phyloP scores from a whole-genome alignment of 2,329 filamentous ascomycete genomes.

The Neofusicoccum cordaticola region DNA sequence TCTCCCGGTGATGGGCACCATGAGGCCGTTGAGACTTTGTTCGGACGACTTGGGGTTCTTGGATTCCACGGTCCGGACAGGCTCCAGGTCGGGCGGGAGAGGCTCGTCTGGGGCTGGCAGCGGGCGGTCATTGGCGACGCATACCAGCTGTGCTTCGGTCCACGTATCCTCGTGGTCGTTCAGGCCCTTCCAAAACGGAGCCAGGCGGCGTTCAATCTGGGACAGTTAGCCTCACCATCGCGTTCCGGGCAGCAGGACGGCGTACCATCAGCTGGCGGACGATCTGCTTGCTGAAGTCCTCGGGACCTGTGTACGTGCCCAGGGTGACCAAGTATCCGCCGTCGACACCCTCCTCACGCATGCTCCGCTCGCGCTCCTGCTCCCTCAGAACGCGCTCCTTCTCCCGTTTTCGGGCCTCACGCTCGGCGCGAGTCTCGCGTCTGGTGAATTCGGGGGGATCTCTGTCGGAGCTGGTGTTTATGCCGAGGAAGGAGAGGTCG shows the following conservation, averaged over 20 bases:
- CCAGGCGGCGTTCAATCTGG: constrained; percentile 89
- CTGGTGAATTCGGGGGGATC: constrained; percentile 57
- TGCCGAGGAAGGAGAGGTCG: constrained; percentile 59
- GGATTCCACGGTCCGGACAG: neutral
- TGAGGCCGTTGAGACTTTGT: constrained; percentile 67
- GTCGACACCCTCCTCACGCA: constrained; percentile 89
- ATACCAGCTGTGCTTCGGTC: constrained; percentile 94
- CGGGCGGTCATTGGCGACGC: constrained; percentile 77
- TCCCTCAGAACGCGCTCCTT: constrained; percentile 71
- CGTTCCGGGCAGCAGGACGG: neutral
- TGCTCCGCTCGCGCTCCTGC: constrained; percentile 85
- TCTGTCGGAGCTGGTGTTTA: constrained; percentile 50
- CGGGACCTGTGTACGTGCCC: constrained; percentile 85
- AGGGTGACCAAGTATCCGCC: constrained; percentile 92
- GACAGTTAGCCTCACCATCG: constrained; percentile 18
- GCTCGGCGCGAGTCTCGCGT: constrained; percentile 85
- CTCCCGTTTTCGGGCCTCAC: constrained; percentile 81
- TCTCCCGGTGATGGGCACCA: constrained; percentile 73
- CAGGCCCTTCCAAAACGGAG: constrained; percentile 92
- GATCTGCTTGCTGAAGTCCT: constrained; percentile 87
- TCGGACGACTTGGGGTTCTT: constrained; percentile 50
- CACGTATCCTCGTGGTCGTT: constrained; percentile 85
- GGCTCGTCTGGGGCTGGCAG: constrained; percentile 77
- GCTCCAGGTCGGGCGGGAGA: constrained; percentile 64
- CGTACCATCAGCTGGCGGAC: constrained; percentile 88